phyloP scores from a whole-genome alignment of 176 grass and related monocot species.

The Hordeum marinum region DNA sequence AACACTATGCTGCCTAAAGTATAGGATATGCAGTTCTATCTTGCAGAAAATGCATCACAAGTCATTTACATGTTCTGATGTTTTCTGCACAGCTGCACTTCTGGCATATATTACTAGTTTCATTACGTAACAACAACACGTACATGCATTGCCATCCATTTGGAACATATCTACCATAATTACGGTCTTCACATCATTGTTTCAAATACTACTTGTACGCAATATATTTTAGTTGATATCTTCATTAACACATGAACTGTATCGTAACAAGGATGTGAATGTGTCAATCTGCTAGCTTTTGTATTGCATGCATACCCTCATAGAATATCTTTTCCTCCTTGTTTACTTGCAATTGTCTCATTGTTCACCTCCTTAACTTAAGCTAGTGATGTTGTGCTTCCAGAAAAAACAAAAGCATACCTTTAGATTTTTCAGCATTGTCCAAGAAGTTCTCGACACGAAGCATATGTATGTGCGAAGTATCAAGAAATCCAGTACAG shows the following conservation, averaged over 20 bases:
- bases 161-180: too few relatives aligned
- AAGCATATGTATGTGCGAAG: slow-evolving; percentile 75
- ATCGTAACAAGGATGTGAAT: neutral
- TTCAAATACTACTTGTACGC: neutral
- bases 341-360: neutral
- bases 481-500: slow-evolving; percentile 82
- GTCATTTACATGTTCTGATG: neutral
- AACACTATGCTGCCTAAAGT: neutral
- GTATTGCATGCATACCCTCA: neutral
- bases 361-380: neutral
- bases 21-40: neutral
- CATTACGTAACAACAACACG: neutral
- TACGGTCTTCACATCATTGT: neutral
- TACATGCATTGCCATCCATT: too few relatives aligned
- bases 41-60: neutral
- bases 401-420: slow-evolving; percentile 18
- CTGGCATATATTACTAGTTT: neutral
- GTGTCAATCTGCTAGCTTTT: neutral
- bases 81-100: neutral
- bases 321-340: neutral
- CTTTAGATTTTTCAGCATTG: slow-evolving; percentile 64
- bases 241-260: neutral
- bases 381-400: neutral
- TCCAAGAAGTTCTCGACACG: slow-evolving; percentile 77
- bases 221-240: neutral